Percentiles rank a stretch among this genome's conserved stretches.
phyloP scores from a whole-genome alignment of 2,329 filamentous ascomycete species.

The Penicillium sp. region DNA sequence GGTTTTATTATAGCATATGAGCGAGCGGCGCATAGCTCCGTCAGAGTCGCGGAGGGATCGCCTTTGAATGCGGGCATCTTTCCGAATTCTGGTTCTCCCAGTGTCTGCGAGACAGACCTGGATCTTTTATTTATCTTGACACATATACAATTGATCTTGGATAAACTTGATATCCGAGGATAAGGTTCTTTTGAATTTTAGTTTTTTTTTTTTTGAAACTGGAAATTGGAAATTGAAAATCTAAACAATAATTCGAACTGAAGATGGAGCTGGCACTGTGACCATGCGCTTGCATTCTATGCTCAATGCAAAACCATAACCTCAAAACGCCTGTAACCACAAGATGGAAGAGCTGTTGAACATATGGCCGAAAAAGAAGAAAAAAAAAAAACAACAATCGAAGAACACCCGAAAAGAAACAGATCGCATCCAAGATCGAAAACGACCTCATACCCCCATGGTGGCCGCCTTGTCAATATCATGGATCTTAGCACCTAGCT shows the following conservation, averaged over 20 bases:
- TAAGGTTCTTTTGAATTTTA: background rate
- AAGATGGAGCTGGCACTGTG: background rate
- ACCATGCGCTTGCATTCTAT: conserved; percentile 4
- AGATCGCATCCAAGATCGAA: background rate
- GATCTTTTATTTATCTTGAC: conserved; percentile 7
- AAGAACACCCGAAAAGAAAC: background rate
- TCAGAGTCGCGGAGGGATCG: background rate
- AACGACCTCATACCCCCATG: background rate
- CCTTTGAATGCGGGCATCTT: background rate
- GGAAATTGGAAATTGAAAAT: background rate
- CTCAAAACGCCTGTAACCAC: conserved; percentile 1
- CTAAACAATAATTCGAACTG: background rate
- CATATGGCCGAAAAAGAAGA: background rate
- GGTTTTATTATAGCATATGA: conserved; percentile 25
- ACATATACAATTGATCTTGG: conserved; percentile 6
- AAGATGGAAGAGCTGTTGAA: background rate
- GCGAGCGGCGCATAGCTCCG: conserved; percentile 20
- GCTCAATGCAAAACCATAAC: background rate
- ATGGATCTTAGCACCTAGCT: conserved; percentile 43
- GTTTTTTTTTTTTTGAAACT: no score
- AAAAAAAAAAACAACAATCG: no score
- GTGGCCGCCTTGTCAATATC: conserved; percentile 33
- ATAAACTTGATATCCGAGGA: background rate
- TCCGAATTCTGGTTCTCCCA: background rate
- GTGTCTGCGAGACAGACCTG: conserved; percentile 12